Evolutionary conservation across 1,139 yeast genomes (phyloP).

Genomic region (Sugiyamaella castrensis): DNA sequence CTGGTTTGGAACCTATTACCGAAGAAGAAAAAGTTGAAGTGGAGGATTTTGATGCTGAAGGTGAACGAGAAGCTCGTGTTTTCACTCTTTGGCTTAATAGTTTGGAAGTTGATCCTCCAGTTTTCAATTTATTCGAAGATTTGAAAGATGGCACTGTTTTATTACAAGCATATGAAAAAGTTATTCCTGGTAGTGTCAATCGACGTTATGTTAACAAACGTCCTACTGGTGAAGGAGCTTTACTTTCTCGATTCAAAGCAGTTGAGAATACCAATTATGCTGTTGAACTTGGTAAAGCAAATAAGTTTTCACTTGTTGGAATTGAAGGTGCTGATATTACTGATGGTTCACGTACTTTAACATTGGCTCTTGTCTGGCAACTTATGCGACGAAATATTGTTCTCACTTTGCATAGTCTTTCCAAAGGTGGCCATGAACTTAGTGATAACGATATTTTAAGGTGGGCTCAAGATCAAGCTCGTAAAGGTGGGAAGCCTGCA

Average conservation of each 20-base stretch:
- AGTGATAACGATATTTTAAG: constrained; percentile 81
- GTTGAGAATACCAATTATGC: constrained; percentile 95
- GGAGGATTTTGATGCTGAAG: constrained; percentile 96
- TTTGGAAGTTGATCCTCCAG: constrained; percentile 92
- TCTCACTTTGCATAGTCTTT: constrained; percentile 70
- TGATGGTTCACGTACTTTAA: constrained; percentile 86
- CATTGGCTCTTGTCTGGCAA: constrained; percentile 98
- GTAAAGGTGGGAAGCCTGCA: constrained; percentile 63
- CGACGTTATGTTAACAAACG: constrained; percentile 77
- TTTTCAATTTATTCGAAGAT: constrained; percentile 88
- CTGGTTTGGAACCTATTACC: constrained; percentile 94
- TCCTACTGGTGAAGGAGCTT: constrained; percentile 59
- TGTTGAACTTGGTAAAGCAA: constrained; percentile 91
- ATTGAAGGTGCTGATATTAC: constrained; percentile 97
- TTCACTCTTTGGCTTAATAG: constrained; percentile 97
- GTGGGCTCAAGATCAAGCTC: constrained; percentile 89
- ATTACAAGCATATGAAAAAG: constrained; percentile 92
- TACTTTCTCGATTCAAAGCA: constrained; percentile 86
- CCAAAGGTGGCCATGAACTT: constrained; percentile 69
- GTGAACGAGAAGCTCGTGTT: constrained; percentile 98
- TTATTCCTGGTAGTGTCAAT: constrained; percentile 88
- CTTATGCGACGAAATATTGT: constrained; percentile 94
- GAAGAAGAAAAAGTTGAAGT: constrained; percentile 82
- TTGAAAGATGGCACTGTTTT: constrained; percentile 88
- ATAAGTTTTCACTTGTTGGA: constrained; percentile 90